Evolutionary conservation across 129 eudicot species (phyloP).

Genomic region (Flaveria sonorensis): DNA sequence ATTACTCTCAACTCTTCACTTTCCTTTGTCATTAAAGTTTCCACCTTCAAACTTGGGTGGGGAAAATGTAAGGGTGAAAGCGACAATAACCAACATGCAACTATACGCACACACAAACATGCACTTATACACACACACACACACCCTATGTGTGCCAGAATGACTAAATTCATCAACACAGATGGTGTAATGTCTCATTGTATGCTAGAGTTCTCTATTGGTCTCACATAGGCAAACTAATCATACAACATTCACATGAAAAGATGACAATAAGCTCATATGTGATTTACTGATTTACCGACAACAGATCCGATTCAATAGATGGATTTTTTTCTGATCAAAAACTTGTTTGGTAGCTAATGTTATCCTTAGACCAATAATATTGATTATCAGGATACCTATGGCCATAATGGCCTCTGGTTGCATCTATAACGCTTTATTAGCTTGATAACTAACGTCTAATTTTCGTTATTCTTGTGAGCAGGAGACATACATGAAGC

Average conservation of each 20-base stretch:
- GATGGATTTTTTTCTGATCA: background rate
- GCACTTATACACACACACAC: no score
- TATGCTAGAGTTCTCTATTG: background rate
- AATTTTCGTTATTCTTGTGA: background rate
- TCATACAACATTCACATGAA: background rate
- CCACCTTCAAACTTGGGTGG: no score
- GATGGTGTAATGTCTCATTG: background rate
- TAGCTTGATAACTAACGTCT: background rate
- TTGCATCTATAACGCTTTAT: background rate
- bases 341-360: background rate
- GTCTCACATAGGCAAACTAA: background rate
- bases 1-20: no score
- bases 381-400: background rate
- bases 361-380: background rate
- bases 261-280: background rate
- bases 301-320: background rate
- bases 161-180: background rate
- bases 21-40: no score
- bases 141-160: no score
- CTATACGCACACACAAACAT: no score
- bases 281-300: background rate
- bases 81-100: no score
- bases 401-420: background rate
- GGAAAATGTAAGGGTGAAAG: no score
- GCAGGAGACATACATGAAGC: background rate